Percentiles rank a stretch among this genome's conserved stretches.
These are phyloP conservation scores for Xerocomellus chrysenteron DNA, from an alignment of 768 basidiomycete species.

Conservation along the genomic window DNA sequence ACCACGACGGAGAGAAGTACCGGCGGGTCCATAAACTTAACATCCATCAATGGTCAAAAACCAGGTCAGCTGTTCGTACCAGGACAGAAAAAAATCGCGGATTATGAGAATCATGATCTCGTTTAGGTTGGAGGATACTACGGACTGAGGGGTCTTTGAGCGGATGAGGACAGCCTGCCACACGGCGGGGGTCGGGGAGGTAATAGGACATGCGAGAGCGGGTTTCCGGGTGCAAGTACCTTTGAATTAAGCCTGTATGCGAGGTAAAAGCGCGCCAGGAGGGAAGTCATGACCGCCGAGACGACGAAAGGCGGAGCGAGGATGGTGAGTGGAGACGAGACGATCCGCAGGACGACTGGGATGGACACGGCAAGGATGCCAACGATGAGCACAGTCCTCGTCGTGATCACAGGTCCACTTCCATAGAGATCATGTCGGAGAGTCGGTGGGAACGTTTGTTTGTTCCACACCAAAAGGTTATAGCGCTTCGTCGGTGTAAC, in stretches of 20 bases:
- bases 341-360: constrained; percentile 52
- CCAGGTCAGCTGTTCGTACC: constrained; percentile 55
- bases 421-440: constrained; percentile 14
- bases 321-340: constrained; percentile 66
- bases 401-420: constrained; percentile 44
- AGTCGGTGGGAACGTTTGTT: too few relatives aligned
- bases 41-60: background rate
- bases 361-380: constrained; percentile 56
- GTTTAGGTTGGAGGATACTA: constrained; percentile 71
- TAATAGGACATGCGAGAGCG: constrained; percentile 59
- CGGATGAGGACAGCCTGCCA: constrained; percentile 90
- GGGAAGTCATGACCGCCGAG: constrained; percentile 47
- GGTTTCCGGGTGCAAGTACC: constrained; percentile 30
- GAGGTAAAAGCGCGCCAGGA: constrained; percentile 54
- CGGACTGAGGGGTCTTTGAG: constrained; percentile 66
- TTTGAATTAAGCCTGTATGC: constrained; percentile 58
- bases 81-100: constrained; percentile 83
- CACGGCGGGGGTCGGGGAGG: constrained; percentile 89
- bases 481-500: too few relatives aligned
- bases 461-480: too few relatives aligned
- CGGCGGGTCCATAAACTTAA: background rate
- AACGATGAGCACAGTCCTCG: constrained; percentile 52
- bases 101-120: constrained; percentile 79
- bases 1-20: background rate
- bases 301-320: constrained; percentile 60